Evolutionary conservation across 345 rosid species (phyloP).

Genomic region (Lepidium africanum): DNA sequence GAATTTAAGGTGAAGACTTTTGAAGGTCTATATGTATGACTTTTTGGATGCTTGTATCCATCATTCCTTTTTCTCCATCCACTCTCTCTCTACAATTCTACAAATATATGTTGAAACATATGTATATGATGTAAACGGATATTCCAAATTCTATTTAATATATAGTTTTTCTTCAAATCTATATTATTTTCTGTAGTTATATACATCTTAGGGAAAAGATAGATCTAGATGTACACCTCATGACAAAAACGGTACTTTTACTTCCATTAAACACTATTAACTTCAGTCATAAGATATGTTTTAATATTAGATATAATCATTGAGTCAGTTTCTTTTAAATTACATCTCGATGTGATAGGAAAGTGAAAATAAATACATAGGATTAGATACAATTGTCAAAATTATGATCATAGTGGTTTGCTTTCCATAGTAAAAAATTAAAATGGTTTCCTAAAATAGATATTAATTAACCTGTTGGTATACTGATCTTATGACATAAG

Average conservation of each 20-base stretch:
- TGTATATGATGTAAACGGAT: conserved; percentile 21
- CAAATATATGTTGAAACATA: conserved; percentile 5
- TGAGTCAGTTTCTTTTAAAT: no score
- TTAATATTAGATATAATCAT: background rate
- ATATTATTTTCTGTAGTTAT: conserved; percentile 6
- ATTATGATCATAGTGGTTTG: background rate
- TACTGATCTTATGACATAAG: no score
- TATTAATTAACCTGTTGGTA: background rate
- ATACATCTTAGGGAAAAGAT: conserved; percentile 8
- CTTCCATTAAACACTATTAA: conserved; percentile 3
- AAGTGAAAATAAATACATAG: conserved; percentile 7
- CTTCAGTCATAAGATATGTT: conserved; percentile 4
- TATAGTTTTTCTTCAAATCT: conserved; percentile 5
- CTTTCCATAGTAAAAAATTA: background rate
- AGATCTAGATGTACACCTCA: conserved; percentile 26
- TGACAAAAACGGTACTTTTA: conserved; percentile 18
- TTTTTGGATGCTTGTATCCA: conserved; percentile 35
- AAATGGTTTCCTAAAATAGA: background rate
- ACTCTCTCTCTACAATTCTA: conserved; percentile 12
- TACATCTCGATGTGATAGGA: conserved; percentile 6
- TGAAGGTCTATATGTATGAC: conserved; percentile 25
- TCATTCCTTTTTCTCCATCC: conserved; percentile 19
- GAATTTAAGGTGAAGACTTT: conserved; percentile 35
- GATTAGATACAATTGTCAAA: background rate
- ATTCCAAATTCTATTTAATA: conserved; percentile 23